Evolutionary conservation across 1,284 basidiomycete species (phyloP).

Genomic region (Heterobasidion occidentale): DNA sequence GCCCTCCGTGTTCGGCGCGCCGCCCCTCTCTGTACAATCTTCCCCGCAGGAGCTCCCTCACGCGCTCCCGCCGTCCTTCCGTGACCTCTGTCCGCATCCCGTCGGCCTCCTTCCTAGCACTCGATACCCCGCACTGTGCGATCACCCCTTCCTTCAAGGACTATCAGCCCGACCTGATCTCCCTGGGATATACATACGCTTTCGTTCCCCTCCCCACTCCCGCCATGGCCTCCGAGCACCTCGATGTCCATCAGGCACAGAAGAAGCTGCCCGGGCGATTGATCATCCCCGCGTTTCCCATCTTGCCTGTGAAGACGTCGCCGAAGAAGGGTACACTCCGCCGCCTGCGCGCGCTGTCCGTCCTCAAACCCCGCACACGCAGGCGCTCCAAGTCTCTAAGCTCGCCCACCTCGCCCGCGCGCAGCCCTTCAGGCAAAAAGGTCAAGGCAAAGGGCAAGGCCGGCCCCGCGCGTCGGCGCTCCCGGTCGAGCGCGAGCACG

Average conservation of each 20-base stretch:
- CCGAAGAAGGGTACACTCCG: constrained; percentile 19
- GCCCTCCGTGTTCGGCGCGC: constrained; percentile 13
- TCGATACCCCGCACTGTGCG: constrained; percentile 29
- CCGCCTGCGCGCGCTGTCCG: background rate
- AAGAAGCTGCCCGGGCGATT: constrained; percentile 1
- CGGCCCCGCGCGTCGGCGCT: background rate
- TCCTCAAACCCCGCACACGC: constrained; percentile 1
- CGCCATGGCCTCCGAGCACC: constrained; percentile 34
- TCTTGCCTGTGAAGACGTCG: background rate
- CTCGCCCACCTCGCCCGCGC: background rate
- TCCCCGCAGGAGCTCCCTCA: constrained; percentile 16
- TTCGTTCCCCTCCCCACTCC: constrained; percentile 53
- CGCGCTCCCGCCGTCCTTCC: constrained; percentile 26
- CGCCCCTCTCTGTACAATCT: constrained; percentile 16
- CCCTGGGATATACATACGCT: constrained; percentile 56
- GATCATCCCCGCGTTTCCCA: background rate
- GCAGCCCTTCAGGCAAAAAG: background rate
- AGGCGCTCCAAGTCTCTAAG: background rate
- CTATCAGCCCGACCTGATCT: constrained; percentile 43
- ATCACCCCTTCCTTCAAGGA: constrained; percentile 28
- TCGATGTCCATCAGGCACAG: constrained; percentile 19
- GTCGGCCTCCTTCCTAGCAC: constrained; percentile 35
- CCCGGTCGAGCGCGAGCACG: background rate
- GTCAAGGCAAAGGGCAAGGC: background rate
- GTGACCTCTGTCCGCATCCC: constrained; percentile 20